These are phyloP conservation scores for Ogataea populi-albae DNA, from an alignment of 805 yeast species.

Conservation along the genomic window DNA sequence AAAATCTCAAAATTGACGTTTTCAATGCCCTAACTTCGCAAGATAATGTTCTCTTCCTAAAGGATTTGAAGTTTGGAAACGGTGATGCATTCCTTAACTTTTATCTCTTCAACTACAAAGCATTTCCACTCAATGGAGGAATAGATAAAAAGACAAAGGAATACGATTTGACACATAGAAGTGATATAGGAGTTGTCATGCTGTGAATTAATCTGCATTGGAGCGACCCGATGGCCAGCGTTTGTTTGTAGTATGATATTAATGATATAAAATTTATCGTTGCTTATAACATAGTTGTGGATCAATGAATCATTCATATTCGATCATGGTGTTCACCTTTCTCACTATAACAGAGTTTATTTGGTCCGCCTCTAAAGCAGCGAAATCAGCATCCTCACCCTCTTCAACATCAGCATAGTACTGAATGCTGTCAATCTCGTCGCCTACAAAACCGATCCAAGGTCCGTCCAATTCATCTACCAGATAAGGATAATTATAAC, in stretches of 20 bases:
- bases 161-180: slow-evolving; percentile 51
- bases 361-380: slow-evolving; percentile 6
- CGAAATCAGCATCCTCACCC: slow-evolving; percentile 2
- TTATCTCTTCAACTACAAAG: slow-evolving; percentile 86
- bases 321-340: slow-evolving; percentile 20
- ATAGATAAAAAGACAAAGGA: slow-evolving; percentile 53
- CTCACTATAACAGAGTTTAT: slow-evolving; percentile 19
- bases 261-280: too few species aligned
- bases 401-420: slow-evolving; percentile 16
- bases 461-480: slow-evolving; percentile 51
- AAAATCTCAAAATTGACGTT: slow-evolving; percentile 72
- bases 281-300: too few species aligned
- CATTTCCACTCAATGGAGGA: slow-evolving; percentile 82
- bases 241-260: too few species aligned
- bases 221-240: too few species aligned
- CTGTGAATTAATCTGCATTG: slow-evolving; percentile 44
- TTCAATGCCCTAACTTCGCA: slow-evolving; percentile 90
- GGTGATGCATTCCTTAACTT: slow-evolving; percentile 93
- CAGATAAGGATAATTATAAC: slow-evolving; percentile 49
- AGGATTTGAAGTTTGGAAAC: slow-evolving; percentile 80
- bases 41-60: slow-evolving; percentile 82
- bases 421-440: slow-evolving; percentile 42
- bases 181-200: slow-evolving; percentile 91
- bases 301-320: slow-evolving; percentile 23
- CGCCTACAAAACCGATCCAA: slow-evolving; percentile 56